Conservation (phyloP, 345 rosid genomes). For the Salix brachista region DNA sequence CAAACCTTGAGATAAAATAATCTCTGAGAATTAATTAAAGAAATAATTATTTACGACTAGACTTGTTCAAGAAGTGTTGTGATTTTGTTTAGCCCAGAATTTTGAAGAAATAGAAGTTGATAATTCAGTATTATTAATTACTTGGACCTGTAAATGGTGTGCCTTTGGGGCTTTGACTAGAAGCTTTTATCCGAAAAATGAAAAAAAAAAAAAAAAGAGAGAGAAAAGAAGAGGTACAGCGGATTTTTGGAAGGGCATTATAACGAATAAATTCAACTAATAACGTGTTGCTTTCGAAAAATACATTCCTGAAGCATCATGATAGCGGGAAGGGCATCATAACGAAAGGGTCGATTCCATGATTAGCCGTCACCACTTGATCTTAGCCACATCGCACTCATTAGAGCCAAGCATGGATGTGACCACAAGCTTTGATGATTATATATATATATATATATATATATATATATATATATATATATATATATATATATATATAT, state of each 20-base stretch:
- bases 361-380: background rate
- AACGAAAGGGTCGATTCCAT: too few species aligned
- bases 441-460: too few species aligned
- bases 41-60: background rate
- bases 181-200: background rate
- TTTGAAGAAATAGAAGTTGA: background rate
- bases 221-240: too few species aligned
- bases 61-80: background rate
- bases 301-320: too few species aligned
- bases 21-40: background rate
- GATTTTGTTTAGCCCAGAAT: background rate
- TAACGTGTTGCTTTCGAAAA: too few species aligned
- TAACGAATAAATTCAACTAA: too few species aligned
- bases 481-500: too few species aligned
- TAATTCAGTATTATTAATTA: background rate
- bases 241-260: background rate
- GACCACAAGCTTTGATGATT: background rate
- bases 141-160: background rate
- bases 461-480: too few species aligned
- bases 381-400: background rate
- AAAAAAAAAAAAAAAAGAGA: too few species aligned
- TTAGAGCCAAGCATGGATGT: background rate
- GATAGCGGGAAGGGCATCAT: too few species aligned
- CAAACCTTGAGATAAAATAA: background rate
- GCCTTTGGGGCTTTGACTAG: background rate